phyloP scores from a whole-genome alignment of 192 early-diverging fungal genomes.

The Spinellus fusiger region DNA sequence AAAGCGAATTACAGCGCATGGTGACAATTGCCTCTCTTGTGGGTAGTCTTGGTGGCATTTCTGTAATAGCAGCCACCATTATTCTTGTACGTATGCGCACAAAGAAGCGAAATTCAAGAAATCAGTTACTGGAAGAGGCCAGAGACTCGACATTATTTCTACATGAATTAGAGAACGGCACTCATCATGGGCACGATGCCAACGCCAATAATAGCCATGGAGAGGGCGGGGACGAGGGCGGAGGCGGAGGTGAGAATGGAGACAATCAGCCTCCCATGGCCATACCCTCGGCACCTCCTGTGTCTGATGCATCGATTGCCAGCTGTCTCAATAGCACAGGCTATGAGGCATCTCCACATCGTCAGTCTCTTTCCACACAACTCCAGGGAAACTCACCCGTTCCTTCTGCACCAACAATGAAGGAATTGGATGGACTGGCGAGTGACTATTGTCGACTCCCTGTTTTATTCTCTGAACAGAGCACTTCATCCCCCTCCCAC shows the following conservation, averaged over 20 bases:
- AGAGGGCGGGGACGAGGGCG: not conserved
- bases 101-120: not conserved
- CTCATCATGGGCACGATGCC: not conserved
- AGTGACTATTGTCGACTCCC: not conserved
- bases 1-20: not conserved
- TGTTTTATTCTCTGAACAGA: not conserved
- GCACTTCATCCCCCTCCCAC: not conserved
- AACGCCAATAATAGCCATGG: not conserved
- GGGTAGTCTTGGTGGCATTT: slow-evolving; percentile 6
- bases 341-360: not conserved
- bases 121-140: not conserved
- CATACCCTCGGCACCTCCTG: not conserved
- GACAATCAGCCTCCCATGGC: not conserved
- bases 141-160: not conserved
- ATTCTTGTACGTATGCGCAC: not conserved
- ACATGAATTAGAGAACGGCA: no score
- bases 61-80: not conserved
- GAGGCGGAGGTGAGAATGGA: not conserved
- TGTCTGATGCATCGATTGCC: not conserved
- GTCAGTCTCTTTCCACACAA: not conserved
- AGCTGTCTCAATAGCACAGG: not conserved
- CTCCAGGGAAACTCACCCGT: not conserved
- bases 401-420: slow-evolving; percentile 14
- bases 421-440: slow-evolving; percentile 4
- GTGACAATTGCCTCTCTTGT: slow-evolving; percentile 4